Evolutionary conservation across 176 grass and related monocot species (phyloP), one percentile per base, ranked within the genome.

Genomic region (Chrysopogon serrulatus): DNA sequence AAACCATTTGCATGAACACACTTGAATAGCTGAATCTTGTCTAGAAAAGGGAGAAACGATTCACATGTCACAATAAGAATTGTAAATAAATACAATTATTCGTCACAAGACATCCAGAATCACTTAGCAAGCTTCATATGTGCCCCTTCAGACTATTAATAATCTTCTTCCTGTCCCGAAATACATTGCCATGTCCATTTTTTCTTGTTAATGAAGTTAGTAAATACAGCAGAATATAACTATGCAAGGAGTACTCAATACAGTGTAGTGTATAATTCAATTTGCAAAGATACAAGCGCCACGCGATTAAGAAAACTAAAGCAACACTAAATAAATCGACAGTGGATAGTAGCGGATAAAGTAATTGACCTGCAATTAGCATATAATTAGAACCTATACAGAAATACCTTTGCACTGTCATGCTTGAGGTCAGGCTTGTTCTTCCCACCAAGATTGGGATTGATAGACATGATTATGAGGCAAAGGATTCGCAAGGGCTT

Each of bases 161-260:
- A 48, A 97, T 92, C 61, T 91, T 97, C 85, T 97, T 94, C 71
- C 95, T 92, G 81, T 97, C 95, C 94, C 94, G 87, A 83, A 92
- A 68, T 68, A 68, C n/a, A 71, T 51, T 74, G n/a, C n/a, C n/a
- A n/a, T n/a, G n/a, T n/a, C n/a, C n/a, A n/a, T n/a, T n/a, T n/a
- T n/a, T n/a, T n/a, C 15, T 68, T 53, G 35, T n/a, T n/a, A n/a
- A n/a, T n/a, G n/a, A n/a, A n/a, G n/a, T n/a, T n/a, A n/a, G n/a
- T n/a, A n/a, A n/a, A 6, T 30, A 70, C 19, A 56, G 45, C 53
- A 39, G 6, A 21, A 75, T 74, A 74, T 5, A 39, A 28, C n/a
- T 66, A 56, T 34, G 60, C 54, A 73, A 26, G 2, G 2, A 9
- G 54, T 15, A 82, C 10, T 26, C 12, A 51, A 3, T 13, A 76